Percentiles rank a stretch among this genome's conserved stretches.
Conservation (phyloP, 164 flowering plant genomes). For the Chloranthus sessilifolius region DNA sequence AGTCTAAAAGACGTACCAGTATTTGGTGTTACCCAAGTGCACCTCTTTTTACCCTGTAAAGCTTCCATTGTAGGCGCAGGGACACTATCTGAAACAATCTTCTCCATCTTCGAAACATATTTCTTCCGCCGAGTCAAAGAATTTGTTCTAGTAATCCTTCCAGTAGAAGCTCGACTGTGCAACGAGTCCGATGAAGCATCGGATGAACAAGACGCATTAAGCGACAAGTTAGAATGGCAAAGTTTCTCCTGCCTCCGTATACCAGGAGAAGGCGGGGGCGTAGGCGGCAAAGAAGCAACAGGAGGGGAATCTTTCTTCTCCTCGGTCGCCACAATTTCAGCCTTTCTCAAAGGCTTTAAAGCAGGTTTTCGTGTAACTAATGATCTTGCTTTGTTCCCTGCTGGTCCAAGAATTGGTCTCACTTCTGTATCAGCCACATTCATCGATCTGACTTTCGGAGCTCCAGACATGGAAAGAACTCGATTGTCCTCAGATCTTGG, state of each 20-base stretch:
- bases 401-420: slow-evolving; percentile 51
- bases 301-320: slow-evolving; percentile 26
- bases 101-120: slow-evolving; percentile 26
- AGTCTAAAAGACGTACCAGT: too few relatives aligned
- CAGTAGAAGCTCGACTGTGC: slow-evolving; percentile 52
- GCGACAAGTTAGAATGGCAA: slow-evolving; percentile 38
- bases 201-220: slow-evolving; percentile 62
- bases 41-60: slow-evolving; percentile 41
- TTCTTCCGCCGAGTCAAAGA: slow-evolving; percentile 27
- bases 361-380: slow-evolving; percentile 32
- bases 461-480: slow-evolving; percentile 43
- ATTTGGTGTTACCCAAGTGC: slow-evolving; percentile 78
- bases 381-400: slow-evolving; percentile 50
- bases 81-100: slow-evolving; percentile 16
- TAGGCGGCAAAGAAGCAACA: slow-evolving; percentile 25
- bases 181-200: slow-evolving; percentile 67
- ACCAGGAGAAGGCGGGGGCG: slow-evolving; percentile 5
- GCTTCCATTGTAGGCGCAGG: slow-evolving; percentile 18
- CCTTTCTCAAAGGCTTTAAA: slow-evolving; percentile 40
- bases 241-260: slow-evolving; percentile 29
- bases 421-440: slow-evolving; percentile 57
- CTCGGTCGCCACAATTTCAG: slow-evolving; percentile 17
- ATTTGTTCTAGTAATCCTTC: slow-evolving; percentile 32
- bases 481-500: slow-evolving; percentile 15
- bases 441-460: slow-evolving; percentile 55